phyloP scores from a whole-genome alignment of 441 rosid species.

The Sinapis alba region DNA sequence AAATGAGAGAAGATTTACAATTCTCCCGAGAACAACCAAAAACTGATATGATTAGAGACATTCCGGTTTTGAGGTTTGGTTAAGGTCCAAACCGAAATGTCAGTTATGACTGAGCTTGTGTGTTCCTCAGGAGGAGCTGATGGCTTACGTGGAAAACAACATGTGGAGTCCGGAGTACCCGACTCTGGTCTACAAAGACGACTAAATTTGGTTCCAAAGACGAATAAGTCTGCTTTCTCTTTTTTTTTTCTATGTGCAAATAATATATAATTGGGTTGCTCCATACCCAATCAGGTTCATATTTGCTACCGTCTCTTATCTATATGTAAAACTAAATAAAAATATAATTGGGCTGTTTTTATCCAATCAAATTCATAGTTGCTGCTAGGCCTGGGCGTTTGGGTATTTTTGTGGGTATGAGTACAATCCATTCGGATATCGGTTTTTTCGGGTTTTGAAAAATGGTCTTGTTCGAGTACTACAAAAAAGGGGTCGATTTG shows the following conservation, averaged over 20 bases:
- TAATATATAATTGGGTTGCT: background rate
- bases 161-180: slow-evolving; percentile 98
- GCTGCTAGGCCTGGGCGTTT: too few species aligned
- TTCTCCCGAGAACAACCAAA: background rate
- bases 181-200: slow-evolving; percentile 68
- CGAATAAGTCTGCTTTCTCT: background rate
- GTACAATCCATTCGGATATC: too few species aligned
- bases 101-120: background rate
- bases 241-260: slow-evolving; percentile 20
- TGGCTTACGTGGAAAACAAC: slow-evolving; percentile 65
- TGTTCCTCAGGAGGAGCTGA: slow-evolving; percentile 66
- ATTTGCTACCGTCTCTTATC: background rate
- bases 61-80: background rate
- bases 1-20: background rate
- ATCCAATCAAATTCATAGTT: slow-evolving; percentile 10
- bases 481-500: too few species aligned
- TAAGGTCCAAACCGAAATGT: background rate
- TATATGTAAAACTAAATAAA: slow-evolving; percentile 10
- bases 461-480: too few species aligned
- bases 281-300: slow-evolving; percentile 19
- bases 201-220: slow-evolving; percentile 37
- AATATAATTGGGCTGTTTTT: background rate
- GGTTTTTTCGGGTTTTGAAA: too few species aligned
- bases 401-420: too few species aligned
- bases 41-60: too few species aligned